Percentiles rank a stretch among this genome's conserved stretches.
Evolutionary conservation across 495 filamentous ascomycete species (phyloP).

Genomic region (Penicillium verhagenii): DNA sequence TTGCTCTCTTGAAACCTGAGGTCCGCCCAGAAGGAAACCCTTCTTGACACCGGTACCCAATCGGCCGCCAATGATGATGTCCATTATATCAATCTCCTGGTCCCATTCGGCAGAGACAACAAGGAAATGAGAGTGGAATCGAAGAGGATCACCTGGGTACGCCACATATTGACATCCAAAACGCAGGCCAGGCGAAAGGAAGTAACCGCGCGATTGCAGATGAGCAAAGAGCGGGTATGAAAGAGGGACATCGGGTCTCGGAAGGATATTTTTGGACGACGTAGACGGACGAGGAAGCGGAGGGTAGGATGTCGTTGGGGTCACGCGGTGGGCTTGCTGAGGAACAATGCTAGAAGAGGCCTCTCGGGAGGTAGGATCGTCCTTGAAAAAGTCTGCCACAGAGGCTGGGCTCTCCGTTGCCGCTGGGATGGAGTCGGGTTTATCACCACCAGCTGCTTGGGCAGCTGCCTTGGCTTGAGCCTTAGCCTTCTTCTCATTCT

Average conservation of each 20-base stretch:
- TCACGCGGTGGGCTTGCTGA: constrained; percentile 43
- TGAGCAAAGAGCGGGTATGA: constrained; percentile 58
- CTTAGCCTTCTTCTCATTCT: constrained; percentile 39
- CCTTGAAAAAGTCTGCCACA: constrained; percentile 44
- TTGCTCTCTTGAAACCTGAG: constrained; percentile 29
- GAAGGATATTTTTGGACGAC: constrained; percentile 27
- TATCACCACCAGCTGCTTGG: constrained; percentile 14
- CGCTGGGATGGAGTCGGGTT: constrained; percentile 3
- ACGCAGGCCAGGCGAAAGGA: constrained; percentile 83
- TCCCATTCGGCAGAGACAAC: constrained; percentile 79
- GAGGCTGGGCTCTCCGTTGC: constrained; percentile 10
- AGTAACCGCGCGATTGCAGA: constrained; percentile 78
- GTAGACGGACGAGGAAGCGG: constrained; percentile 39
- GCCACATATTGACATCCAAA: constrained; percentile 94
- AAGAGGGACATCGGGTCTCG: constrained; percentile 45
- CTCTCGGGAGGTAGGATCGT: constrained; percentile 14
- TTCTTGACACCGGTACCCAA: constrained; percentile 96
- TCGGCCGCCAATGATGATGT: constrained; percentile 80
- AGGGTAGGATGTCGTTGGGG: constrained; percentile 59
- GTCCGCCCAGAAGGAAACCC: constrained; percentile 81
- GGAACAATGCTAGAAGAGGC: constrained; percentile 9
- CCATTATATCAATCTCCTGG: constrained; percentile 76
- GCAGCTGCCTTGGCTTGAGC: constrained; percentile 28
- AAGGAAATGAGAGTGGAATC: constrained; percentile 93
- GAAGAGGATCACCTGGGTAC: constrained; percentile 90